A percentile compares a stretch with the other conserved stretches of the same genome.
Evolutionary conservation across 1,284 basidiomycete species (phyloP).

Genomic region (Ustilago hordei): DNA sequence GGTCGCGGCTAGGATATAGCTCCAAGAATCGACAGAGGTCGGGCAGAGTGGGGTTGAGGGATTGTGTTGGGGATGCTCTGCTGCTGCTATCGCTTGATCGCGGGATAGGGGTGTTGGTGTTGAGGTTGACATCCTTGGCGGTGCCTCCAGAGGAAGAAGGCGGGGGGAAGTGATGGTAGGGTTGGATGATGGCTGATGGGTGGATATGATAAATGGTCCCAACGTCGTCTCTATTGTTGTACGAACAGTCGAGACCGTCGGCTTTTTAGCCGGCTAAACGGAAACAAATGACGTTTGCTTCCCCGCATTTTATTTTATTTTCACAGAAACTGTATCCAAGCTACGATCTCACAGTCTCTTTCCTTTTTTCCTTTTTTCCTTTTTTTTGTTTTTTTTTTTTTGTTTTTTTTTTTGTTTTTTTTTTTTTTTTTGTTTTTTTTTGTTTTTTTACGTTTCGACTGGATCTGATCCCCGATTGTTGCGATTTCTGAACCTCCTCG

Average conservation of each 20-base stretch:
- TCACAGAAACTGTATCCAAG: background rate
- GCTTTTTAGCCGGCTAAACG: constrained; percentile 33
- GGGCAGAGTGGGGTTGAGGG: constrained; percentile 6
- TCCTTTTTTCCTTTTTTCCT: too few relatives aligned
- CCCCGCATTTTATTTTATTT: constrained; percentile 10
- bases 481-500: background rate
- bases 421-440: background rate
- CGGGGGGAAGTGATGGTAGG: background rate
- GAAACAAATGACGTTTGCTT: constrained; percentile 4
- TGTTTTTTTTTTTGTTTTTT: too few relatives aligned
- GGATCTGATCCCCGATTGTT: too few relatives aligned
- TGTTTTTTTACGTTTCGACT: too few relatives aligned
- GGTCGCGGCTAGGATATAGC: constrained; percentile 43
- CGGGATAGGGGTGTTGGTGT: constrained; percentile 22
- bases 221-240: background rate
- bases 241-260: constrained; percentile 11
- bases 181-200: background rate
- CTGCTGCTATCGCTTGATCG: constrained; percentile 38
- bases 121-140: constrained; percentile 11
- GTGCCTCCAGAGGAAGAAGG: background rate
- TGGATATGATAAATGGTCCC: background rate
- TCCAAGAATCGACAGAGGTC: constrained; percentile 7
- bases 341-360: background rate
- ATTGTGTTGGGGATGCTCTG: constrained; percentile 43
- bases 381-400: background rate